Conservation (phyloP, 2,329 filamentous ascomycete genomes). For the Trichoderma lentiforme region DNA sequence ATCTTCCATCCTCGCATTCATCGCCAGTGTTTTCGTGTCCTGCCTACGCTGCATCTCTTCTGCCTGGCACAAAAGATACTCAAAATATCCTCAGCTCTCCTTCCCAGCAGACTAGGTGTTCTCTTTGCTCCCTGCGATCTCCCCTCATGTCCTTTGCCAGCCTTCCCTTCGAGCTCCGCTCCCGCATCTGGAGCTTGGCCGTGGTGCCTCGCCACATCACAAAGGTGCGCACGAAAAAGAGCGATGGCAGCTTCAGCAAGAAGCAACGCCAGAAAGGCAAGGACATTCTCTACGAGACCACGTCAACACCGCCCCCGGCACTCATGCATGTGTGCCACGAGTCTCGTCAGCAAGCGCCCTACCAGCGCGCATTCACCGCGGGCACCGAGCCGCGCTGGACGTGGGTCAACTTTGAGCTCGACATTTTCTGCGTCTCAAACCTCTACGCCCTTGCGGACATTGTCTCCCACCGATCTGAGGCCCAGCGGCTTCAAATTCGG, state of each 20-base stretch:
- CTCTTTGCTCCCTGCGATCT: neutral
- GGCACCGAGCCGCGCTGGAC: conserved; percentile 8
- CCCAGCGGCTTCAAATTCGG: neutral
- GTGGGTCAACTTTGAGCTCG: conserved; percentile 12
- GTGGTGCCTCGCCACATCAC: neutral
- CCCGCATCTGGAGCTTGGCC: neutral
- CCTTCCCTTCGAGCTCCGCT: neutral
- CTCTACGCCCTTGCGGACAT: neutral
- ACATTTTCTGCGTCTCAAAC: neutral
- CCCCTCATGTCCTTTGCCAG: neutral
- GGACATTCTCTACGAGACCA: conserved; percentile 17
- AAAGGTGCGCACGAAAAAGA: neutral
- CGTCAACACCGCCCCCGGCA: conserved; percentile 7
- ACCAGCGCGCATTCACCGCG: conserved; percentile 7
- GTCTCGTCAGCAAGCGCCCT: conserved; percentile 15
- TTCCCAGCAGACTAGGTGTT: neutral
- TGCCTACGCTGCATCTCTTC: neutral
- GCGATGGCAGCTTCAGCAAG: neutral
- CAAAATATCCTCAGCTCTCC: neutral
- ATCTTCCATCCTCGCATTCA: neutral
- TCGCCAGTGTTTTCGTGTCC: neutral
- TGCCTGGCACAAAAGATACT: neutral
- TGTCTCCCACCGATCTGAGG: neutral
- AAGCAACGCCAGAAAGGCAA: neutral
- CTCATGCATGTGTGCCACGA: conserved; percentile 18